phyloP scores from a whole-genome alignment of 345 rosid species.

The Corymbia maculata region DNA sequence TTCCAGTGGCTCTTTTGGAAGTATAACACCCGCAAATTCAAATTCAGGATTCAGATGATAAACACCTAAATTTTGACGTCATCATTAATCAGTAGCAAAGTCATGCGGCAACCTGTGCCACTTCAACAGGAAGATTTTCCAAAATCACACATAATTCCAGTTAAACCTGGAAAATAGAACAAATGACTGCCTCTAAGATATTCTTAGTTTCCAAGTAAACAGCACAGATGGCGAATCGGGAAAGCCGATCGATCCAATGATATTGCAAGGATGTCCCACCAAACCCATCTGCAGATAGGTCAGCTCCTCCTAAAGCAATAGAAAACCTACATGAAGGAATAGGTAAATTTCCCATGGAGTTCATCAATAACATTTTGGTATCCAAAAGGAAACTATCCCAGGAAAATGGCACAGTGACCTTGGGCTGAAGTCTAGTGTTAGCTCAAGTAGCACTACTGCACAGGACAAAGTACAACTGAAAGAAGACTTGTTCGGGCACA shows the following conservation, averaged over 20 bases:
- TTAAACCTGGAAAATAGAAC: background rate
- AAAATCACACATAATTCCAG: background rate
- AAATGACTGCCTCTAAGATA: background rate
- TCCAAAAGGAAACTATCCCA: background rate
- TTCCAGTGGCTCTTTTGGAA: background rate
- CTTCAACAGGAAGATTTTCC: background rate
- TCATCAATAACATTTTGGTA: background rate
- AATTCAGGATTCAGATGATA: background rate
- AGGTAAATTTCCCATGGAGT: background rate
- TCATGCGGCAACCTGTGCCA: background rate
- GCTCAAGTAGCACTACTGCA: background rate
- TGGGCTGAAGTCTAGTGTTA: background rate
- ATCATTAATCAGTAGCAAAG: background rate
- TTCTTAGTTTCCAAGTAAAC: background rate
- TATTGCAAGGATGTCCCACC: background rate
- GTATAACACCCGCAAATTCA: background rate
- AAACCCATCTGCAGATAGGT: background rate
- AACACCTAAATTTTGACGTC: background rate
- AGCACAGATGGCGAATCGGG: background rate
- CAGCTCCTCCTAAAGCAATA: background rate
- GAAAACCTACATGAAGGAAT: background rate
- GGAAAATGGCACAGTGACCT: background rate
- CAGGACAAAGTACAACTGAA: background rate
- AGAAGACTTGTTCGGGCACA: background rate
- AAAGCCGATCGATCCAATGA: background rate